These are phyloP conservation scores for Lentinula boryana DNA, from an alignment of 768 basidiomycete species.

Conservation along the genomic window DNA sequence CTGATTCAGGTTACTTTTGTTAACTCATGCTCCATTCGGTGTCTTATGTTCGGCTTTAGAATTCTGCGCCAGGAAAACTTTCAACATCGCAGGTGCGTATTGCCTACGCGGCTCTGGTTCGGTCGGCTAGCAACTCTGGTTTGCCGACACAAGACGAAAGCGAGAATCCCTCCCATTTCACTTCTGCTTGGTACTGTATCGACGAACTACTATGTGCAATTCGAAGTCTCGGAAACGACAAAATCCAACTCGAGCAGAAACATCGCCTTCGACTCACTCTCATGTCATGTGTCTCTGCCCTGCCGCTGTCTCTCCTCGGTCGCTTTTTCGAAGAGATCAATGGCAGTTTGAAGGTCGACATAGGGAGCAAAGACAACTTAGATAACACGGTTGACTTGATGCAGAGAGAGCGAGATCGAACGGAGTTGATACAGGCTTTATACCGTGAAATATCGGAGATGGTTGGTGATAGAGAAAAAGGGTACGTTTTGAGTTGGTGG, in stretches of 20 bases:
- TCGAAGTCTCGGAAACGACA: constrained; percentile 18
- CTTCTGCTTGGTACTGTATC: constrained; percentile 67
- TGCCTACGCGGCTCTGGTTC: constrained; percentile 69
- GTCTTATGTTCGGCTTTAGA: constrained; percentile 32
- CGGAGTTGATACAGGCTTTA: neutral
- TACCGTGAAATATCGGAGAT: neutral
- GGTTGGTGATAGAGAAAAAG: constrained; percentile 4
- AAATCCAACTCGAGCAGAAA: constrained; percentile 19
- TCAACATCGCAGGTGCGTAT: constrained; percentile 62
- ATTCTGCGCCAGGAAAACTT: constrained; percentile 55
- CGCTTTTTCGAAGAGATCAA: constrained; percentile 45
- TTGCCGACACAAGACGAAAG: constrained; percentile 19
- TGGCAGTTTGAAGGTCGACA: neutral
- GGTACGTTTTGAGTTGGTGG: constrained; percentile 3
- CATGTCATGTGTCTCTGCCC: constrained; percentile 57
- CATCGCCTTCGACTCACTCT: constrained; percentile 63
- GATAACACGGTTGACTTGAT: neutral
- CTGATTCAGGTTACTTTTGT: constrained; percentile 55
- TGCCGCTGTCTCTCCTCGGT: constrained; percentile 52
- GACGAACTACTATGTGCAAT: constrained; percentile 48
- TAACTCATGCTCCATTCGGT: neutral
- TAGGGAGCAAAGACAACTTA: neutral
- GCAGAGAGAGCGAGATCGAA: neutral
- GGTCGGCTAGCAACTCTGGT: constrained; percentile 46
- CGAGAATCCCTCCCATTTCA: constrained; percentile 10